Evolutionary conservation across 2,329 filamentous ascomycete species (phyloP).

Genomic region (Chrysoporthe cubensis): DNA sequence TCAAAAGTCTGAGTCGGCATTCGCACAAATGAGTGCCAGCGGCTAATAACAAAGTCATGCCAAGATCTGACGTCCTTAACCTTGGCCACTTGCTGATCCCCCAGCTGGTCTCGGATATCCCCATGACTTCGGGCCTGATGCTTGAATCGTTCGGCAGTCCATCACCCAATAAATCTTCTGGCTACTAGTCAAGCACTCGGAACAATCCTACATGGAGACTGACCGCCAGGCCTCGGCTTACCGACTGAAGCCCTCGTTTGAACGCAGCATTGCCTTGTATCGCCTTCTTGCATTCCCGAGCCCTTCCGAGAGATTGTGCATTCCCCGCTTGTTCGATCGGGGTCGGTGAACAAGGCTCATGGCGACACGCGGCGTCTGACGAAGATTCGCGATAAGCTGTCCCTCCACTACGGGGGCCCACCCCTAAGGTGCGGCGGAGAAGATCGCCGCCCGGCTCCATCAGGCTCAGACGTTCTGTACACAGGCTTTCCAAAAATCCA

Average conservation of each 20-base stretch:
- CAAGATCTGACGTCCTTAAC: not conserved
- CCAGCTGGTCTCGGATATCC: not conserved
- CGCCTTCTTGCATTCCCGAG: not conserved
- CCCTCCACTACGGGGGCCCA: not conserved
- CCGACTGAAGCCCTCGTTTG: no score
- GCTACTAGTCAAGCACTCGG: not conserved
- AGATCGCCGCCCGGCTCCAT: not conserved
- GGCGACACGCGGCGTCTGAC: conserved; percentile 3
- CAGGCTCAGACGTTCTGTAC: not conserved
- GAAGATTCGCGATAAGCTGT: conserved; percentile 3
- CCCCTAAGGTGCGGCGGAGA: not conserved
- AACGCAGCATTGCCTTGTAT: no score
- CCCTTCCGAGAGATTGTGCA: not conserved
- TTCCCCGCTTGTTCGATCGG: not conserved
- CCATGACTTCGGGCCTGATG: not conserved
- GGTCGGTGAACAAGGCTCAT: not conserved
- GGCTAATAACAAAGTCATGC: not conserved
- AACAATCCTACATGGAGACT: not conserved
- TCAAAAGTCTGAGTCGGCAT: not conserved
- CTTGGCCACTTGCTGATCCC: not conserved
- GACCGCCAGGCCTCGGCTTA: no score
- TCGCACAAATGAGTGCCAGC: not conserved
- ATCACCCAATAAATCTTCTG: not conserved
- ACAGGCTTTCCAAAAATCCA: not conserved
- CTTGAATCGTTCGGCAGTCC: not conserved